phyloP scores from a whole-genome alignment of 768 basidiomycete species.

The Mycena kentingensis region DNA sequence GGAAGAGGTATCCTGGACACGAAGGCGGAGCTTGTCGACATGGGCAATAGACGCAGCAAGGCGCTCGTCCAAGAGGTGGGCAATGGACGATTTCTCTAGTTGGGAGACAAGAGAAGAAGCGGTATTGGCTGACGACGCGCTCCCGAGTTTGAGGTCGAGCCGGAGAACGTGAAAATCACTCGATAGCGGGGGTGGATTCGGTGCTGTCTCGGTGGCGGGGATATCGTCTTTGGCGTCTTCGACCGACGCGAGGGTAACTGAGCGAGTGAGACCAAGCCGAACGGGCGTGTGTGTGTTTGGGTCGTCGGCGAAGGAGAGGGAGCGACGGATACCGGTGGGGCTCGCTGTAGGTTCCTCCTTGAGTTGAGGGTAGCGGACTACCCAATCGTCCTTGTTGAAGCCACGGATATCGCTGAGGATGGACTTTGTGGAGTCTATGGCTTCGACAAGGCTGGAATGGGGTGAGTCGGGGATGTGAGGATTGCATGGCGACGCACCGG shows the following conservation, averaged over 20 bases:
- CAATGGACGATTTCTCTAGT: slow-evolving; percentile 90
- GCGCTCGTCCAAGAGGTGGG: slow-evolving; percentile 87
- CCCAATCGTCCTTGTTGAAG: slow-evolving; percentile 88
- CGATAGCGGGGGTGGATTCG: slow-evolving; percentile 35
- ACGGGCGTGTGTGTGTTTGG: slow-evolving; percentile 69
- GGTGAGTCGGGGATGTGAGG: slow-evolving; percentile 11
- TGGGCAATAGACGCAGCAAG: slow-evolving; percentile 74
- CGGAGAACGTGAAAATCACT: slow-evolving; percentile 86
- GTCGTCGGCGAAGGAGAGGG: slow-evolving; percentile 85
- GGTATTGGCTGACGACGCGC: slow-evolving; percentile 65
- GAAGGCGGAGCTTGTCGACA: slow-evolving; percentile 80
- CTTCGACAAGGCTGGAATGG: slow-evolving; percentile 62
- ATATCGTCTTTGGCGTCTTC: slow-evolving; percentile 49
- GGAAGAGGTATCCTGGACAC: slow-evolving; percentile 89
- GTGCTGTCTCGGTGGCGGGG: slow-evolving; percentile 25
- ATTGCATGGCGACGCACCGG: slow-evolving; percentile 49
- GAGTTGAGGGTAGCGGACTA: slow-evolving; percentile 84
- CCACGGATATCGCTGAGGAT: slow-evolving; percentile 70
- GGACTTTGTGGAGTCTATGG: slow-evolving; percentile 70
- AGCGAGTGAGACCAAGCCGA: slow-evolving; percentile 52
- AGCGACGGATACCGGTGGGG: slow-evolving; percentile 50
- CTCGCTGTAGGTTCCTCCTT: slow-evolving; percentile 42
- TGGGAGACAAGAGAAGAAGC: slow-evolving; percentile 80
- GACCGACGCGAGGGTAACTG: slow-evolving; percentile 60
- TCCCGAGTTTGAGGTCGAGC: slow-evolving; percentile 88